phyloP scores from a whole-genome alignment of 2,329 filamentous ascomycete species.

The Stachybotrys echinatus region DNA sequence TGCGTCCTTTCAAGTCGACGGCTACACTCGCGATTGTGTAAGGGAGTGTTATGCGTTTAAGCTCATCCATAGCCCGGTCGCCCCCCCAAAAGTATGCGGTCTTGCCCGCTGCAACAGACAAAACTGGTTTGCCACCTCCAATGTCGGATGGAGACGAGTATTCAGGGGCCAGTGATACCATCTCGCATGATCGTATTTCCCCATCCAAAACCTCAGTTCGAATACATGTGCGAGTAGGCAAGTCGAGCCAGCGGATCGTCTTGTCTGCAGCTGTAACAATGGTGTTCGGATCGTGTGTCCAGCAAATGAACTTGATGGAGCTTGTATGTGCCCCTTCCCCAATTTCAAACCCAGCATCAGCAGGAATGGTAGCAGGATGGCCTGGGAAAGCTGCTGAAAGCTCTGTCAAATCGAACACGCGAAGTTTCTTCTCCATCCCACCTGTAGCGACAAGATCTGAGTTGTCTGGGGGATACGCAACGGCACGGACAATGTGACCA shows the following conservation, averaged over 20 bases:
- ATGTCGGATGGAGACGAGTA: slow-evolving; percentile 57
- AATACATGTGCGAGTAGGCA: slow-evolving; percentile 69
- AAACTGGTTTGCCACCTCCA: slow-evolving; percentile 62
- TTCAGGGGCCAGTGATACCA: slow-evolving; percentile 62
- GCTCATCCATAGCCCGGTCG: slow-evolving; percentile 57
- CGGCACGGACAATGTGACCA: slow-evolving; percentile 88
- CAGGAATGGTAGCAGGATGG: slow-evolving; percentile 42
- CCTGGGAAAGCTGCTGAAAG: slow-evolving; percentile 36
- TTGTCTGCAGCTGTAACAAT: slow-evolving; percentile 91
- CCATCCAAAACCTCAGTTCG: slow-evolving; percentile 76
- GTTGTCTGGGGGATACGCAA: slow-evolving; percentile 80
- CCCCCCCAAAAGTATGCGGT: slow-evolving; percentile 90
- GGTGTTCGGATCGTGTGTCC: slow-evolving; percentile 83
- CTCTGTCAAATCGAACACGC: slow-evolving; percentile 81
- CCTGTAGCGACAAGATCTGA: slow-evolving; percentile 87
- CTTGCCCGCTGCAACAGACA: slow-evolving; percentile 92
- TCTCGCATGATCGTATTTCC: slow-evolving; percentile 86
- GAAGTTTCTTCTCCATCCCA: slow-evolving; percentile 93
- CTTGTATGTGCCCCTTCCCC: slow-evolving; percentile 77
- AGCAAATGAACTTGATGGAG: slow-evolving; percentile 94
- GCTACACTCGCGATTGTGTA: slow-evolving; percentile 90
- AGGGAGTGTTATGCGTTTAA: slow-evolving; percentile 75
- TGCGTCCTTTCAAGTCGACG: slow-evolving; percentile 73
- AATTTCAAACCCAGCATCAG: slow-evolving; percentile 75
- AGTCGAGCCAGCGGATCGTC: slow-evolving; percentile 89